Conservation (phyloP, 495 filamentous ascomycete species). For the Tuber borchii region DNA sequence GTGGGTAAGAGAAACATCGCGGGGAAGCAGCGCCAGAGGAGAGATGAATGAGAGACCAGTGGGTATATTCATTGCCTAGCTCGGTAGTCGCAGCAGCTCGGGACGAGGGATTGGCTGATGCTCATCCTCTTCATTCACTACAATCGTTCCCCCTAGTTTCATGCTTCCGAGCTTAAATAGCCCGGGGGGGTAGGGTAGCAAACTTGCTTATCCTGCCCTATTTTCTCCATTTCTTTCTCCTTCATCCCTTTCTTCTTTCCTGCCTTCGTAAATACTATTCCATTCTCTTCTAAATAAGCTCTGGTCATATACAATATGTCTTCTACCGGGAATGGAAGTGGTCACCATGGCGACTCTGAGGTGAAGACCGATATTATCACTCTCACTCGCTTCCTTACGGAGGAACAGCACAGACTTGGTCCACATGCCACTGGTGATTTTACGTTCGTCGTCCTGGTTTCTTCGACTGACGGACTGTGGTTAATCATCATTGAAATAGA, state of each 20-base stretch:
- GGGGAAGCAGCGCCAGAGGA: not conserved
- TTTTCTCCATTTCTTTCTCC: conserved; percentile 5
- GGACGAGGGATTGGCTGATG: conserved; percentile 11
- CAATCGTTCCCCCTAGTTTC: not conserved
- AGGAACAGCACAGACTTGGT: conserved; percentile 83
- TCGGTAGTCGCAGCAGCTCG: conserved; percentile 35
- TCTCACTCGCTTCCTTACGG: conserved; percentile 87
- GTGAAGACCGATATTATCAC: conserved; percentile 95
- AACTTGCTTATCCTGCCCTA: conserved; percentile 11
- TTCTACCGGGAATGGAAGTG: conserved; percentile 42
- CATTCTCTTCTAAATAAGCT: conserved; percentile 7
- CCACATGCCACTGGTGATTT: conserved; percentile 83
- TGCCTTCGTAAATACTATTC: conserved; percentile 3
- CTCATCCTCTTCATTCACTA: not conserved
- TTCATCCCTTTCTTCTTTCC: conserved; percentile 8
- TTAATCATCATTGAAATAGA: conserved; percentile 46
- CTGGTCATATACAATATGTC: conserved; percentile 7
- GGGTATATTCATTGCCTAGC: conserved; percentile 1
- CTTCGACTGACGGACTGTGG: not conserved
- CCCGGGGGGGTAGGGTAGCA: conserved; percentile 18
- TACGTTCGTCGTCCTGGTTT: conserved; percentile 58
- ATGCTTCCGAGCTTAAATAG: conserved; percentile 30
- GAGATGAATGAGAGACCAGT: not conserved
- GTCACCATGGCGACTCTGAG: conserved; percentile 52
- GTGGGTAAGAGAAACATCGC: not conserved